A percentile compares a stretch with the other conserved stretches of the same genome.
These are phyloP conservation scores for Claviceps pusilla DNA, from an alignment of 2,329 filamentous ascomycete genomes.

Conservation along the genomic window DNA sequence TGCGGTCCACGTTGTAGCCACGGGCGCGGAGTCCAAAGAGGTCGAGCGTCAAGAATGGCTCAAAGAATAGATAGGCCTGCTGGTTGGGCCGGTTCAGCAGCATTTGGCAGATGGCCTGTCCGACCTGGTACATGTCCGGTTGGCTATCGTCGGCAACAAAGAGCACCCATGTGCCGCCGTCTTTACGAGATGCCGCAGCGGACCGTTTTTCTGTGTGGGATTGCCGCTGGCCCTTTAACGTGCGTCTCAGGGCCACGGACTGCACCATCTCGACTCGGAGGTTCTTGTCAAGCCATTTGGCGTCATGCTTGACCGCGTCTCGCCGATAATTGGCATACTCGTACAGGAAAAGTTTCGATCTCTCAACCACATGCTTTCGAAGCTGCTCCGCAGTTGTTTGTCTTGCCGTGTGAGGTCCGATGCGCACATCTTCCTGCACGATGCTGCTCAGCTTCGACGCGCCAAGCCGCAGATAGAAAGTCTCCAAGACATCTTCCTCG, in stretches of 20 bases:
- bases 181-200: conserved; percentile 46
- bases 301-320: conserved; percentile 72
- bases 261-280: conserved; percentile 64
- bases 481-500: conserved; percentile 74
- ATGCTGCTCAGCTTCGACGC: conserved; percentile 60
- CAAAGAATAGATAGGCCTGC: conserved; percentile 77
- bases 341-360: conserved; percentile 78
- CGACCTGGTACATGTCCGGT: conserved; percentile 83
- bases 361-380: conserved; percentile 70
- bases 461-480: conserved; percentile 71
- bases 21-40: conserved; percentile 68
- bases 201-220: conserved; percentile 61
- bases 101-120: conserved; percentile 68
- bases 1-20: conserved; percentile 93
- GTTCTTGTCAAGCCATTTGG: conserved; percentile 80
- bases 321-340: conserved; percentile 54
- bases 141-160: conserved; percentile 55
- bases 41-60: conserved; percentile 77
- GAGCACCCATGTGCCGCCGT: conserved; percentile 47
- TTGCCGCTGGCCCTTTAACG: conserved; percentile 55
- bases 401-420: conserved; percentile 51
- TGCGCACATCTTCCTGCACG: conserved; percentile 61
- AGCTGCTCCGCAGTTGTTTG: conserved; percentile 55
- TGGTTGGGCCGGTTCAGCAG: conserved; percentile 72
- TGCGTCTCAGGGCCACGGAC: conserved; percentile 60